Base-by-base conservation (phyloP, 768 basidiomycete species). In the Boletus vinaceobasis region DNA sequence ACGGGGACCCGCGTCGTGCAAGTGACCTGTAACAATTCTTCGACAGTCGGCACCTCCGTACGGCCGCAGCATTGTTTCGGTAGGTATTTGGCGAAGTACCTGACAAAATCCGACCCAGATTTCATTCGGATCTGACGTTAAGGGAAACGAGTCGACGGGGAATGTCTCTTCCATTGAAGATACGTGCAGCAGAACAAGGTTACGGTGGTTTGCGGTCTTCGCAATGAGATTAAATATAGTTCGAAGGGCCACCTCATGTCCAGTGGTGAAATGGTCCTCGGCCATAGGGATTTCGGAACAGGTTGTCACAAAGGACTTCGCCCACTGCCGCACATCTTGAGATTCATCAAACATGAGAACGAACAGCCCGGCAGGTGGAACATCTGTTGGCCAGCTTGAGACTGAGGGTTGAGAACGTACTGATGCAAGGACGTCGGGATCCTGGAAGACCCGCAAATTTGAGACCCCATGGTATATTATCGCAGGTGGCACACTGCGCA, bases 1-100 rank as follows among this genome's bases (percentile, higher is more conserved):
- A 90, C 88, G 80, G 60, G 77, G 69, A 51, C 81, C 86, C 39
- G 64, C 74, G 59, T 84, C 81, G 62, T 82, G 79, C 58, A 85
- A 68, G 69, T 91, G 87, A 21, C 79, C 74, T 27, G 79, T 73
- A 32, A 90, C 75, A n/a, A 81, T 60, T 42, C 79, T 79, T 5
- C 80, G 75, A 50, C 85, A 61, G 52, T 84, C 77, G 9, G 75
- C 43, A 17, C 74, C 66, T 55, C 69, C 69, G 9, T 65, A 63
- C 26, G 65, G 59, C 50, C 67, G 74, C 4, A 75, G 64, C 60
- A 79, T 57, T 14, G 63, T 52, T 50, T 78, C 71, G 17, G 73
- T 64, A 21, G 88, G 87, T 32, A 87, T 68, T 27, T 81, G 73
- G 38, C 81, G 82, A 48, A 90, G 65, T 32, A 82, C 60, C 15